These are phyloP conservation scores for Cutaneotrichosporon arboriforme DNA, from an alignment of 1,284 basidiomycete genomes.

Conservation along the genomic window DNA sequence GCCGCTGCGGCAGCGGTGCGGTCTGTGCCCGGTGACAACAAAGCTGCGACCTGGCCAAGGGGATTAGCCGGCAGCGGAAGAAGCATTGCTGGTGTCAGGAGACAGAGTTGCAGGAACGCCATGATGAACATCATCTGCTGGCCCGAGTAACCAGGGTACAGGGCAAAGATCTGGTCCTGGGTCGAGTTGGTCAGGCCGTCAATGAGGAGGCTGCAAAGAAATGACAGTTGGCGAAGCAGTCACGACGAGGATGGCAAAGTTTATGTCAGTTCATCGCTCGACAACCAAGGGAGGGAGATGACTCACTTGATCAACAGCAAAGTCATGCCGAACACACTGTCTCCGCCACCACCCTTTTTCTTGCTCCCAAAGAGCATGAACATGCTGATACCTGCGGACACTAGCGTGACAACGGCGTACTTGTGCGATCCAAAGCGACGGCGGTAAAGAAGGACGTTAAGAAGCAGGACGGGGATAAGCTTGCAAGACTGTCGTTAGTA, in stretches of 20 bases:
- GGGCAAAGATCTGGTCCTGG: constrained; percentile 88
- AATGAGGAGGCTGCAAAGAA: constrained; percentile 75
- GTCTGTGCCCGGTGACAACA: constrained; percentile 41
- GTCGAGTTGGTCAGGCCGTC: constrained; percentile 97
- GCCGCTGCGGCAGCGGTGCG: too few species aligned
- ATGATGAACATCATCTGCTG: constrained; percentile 99
- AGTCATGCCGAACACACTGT: constrained; percentile 39
- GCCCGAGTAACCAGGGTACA: constrained; percentile 52
- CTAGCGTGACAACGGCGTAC: constrained; percentile 85
- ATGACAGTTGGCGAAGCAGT: too few species aligned
- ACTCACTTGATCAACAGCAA: constrained; percentile 44
- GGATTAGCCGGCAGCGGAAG: constrained; percentile 33
- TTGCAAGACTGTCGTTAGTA: constrained; percentile 67
- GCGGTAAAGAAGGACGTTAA: constrained; percentile 63
- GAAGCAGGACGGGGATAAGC: constrained; percentile 57
- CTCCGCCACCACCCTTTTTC: constrained; percentile 41
- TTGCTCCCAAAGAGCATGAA: constrained; percentile 74
- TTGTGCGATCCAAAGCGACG: constrained; percentile 87
- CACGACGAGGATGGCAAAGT: not conserved
- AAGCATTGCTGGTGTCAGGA: constrained; percentile 61
- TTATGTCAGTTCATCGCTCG: too few species aligned
- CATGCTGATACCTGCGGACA: constrained; percentile 86
- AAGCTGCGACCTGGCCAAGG: constrained; percentile 22
- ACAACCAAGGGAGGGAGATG: not conserved
- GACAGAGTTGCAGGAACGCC: constrained; percentile 61